phyloP scores from a whole-genome alignment of 1,139 yeast species.

The Arxiozyma telluris region DNA sequence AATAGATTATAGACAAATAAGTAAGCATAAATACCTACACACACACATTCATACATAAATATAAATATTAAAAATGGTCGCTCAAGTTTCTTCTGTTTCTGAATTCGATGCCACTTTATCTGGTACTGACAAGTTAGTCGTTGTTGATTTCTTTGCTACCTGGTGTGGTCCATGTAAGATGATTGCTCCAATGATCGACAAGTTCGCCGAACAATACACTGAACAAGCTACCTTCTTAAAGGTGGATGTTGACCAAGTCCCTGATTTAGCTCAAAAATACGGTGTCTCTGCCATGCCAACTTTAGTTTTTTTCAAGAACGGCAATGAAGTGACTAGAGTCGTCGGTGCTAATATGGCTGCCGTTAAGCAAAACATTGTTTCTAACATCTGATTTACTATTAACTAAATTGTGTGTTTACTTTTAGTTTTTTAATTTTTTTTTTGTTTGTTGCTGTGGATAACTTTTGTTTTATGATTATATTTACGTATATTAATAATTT shows the following conservation, averaged over 20 bases:
- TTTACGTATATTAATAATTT: neutral
- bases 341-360: conserved; percentile 85
- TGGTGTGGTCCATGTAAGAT: conserved; percentile 98
- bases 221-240: conserved; percentile 60
- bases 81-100: conserved; percentile 39
- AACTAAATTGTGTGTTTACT: neutral
- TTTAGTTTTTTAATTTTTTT: no score
- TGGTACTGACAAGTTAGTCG: conserved; percentile 50
- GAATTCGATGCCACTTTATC: conserved; percentile 57
- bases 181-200: conserved; percentile 85
- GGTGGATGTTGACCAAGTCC: conserved; percentile 74
- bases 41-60: conserved; percentile 7
- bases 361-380: conserved; percentile 59
- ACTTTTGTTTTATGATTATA: neutral
- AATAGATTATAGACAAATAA: neutral
- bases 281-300: conserved; percentile 89
- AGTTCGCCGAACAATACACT: conserved; percentile 50
- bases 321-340: conserved; percentile 61
- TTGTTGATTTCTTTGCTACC: conserved; percentile 87
- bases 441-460: no score
- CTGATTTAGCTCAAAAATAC: conserved; percentile 64
- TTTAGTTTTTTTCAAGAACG: conserved; percentile 65
- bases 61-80: conserved; percentile 33
- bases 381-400: conserved; percentile 36
- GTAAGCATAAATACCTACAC: neutral